These are phyloP conservation scores for Pestalotiopsis sp. DNA, from an alignment of 2,329 filamentous ascomycete species.

Conservation along the genomic window DNA sequence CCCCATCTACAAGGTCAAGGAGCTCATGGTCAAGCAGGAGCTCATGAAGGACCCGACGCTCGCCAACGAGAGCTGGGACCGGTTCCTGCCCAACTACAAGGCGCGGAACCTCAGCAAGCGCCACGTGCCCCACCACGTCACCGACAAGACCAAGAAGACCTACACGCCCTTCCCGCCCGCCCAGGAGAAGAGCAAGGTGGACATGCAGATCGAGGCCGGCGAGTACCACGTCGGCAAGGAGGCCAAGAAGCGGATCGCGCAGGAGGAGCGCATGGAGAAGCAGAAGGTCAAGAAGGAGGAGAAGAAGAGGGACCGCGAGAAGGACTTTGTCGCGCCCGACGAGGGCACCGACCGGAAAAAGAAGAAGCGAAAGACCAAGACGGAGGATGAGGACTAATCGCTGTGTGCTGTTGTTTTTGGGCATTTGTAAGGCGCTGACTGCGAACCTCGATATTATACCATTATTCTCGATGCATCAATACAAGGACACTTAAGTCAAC, in stretches of 20 bases:
- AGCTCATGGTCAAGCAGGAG: constrained; percentile 87
- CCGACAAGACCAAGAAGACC: constrained; percentile 88
- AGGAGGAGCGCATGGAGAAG: constrained; percentile 80
- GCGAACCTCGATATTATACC: neutral
- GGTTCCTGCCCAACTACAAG: constrained; percentile 97
- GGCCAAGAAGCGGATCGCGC: constrained; percentile 81
- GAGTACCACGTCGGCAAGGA: constrained; percentile 96
- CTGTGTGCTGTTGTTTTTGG: neutral
- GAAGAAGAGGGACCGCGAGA: constrained; percentile 81
- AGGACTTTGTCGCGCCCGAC: constrained; percentile 85
- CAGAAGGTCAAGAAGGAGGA: constrained; percentile 88
- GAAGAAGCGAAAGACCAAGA: constrained; percentile 66
- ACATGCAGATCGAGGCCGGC: constrained; percentile 95
- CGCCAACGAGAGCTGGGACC: constrained; percentile 88
- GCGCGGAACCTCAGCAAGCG: constrained; percentile 87
- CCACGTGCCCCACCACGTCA: constrained; percentile 79
- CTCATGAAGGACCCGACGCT: constrained; percentile 87
- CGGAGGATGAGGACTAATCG: constrained; percentile 30
- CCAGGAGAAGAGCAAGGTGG: constrained; percentile 98
- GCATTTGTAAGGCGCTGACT: neutral
- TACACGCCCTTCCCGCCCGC: constrained; percentile 98
- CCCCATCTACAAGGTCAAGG: constrained; percentile 76
- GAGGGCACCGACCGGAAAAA: constrained; percentile 66
- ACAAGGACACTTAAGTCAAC: neutral
- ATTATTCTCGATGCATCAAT: neutral